Evolutionary conservation across 805 yeast species (phyloP), one percentile per base, ranked within the genome.

Genomic region (Yamadazyma philogaea): DNA sequence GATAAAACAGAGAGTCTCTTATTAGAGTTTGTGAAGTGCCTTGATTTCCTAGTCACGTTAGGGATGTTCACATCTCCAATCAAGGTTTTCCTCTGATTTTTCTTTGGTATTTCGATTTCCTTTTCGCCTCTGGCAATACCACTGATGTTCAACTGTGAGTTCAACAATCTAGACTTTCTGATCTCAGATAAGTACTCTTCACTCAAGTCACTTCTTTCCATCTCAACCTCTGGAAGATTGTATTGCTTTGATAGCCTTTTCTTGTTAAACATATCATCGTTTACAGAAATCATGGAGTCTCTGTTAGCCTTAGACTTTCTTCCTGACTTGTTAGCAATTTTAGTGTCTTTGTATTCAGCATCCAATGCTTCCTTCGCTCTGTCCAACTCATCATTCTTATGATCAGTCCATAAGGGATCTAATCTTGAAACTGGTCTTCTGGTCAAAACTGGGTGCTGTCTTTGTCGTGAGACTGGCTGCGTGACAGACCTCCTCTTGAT

Each of bases 1-100:
- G 89, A 82, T 32, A 84, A 60, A n/a, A 84, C 84, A 24, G 87
- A 81, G 41, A 82, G 66, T 55, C 93, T 74, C 61, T 81, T 84
- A 55, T 79, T 79, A 6, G 81, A 76, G 43, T 73, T 72, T 28
- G 83, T 73, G 56, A 81, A 81, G 43, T 77, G 70, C 53, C 77
- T 74, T 2, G 87, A 82, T 52, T 77, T 77, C 60, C 89, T 77
- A 0, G 89, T 77, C 27, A 84, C 87, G 47, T 77, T 78, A 17
- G 91, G 91, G 38, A 84, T 79, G 43, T 72, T 71, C 34, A 84
- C 81, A 47, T 80, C 84, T 15, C 85, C 77, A 34, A 84, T 68
- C 21, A 70, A 55, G 1, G 75, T 67, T 44, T 72, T 73, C 45
- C 58, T 48, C 42, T 52, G 53, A 47, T 43, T 52, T 37, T 66